These are phyloP conservation scores for Gloeopeniophorella convolvens DNA, from an alignment of 768 basidiomycete genomes.

Conservation along the genomic window DNA sequence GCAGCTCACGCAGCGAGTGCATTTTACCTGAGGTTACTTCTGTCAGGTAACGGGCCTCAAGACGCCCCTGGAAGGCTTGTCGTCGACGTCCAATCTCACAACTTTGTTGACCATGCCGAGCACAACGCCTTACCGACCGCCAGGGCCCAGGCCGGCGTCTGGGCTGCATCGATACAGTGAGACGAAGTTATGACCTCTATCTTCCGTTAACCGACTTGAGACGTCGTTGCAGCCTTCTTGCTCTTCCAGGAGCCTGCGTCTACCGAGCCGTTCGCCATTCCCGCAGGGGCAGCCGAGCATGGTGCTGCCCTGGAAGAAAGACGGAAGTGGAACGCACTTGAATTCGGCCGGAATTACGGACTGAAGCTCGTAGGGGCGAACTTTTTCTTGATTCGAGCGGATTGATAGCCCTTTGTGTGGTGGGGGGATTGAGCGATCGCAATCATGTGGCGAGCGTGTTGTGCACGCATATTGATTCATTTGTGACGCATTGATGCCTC, in stretches of 20 bases:
- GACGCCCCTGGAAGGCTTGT: constrained; percentile 27
- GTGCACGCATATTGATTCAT: neutral
- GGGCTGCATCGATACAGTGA: constrained; percentile 55
- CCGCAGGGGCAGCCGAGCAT: constrained; percentile 40
- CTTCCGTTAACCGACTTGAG: neutral
- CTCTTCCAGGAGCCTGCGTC: constrained; percentile 51
- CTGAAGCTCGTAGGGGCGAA: constrained; percentile 55
- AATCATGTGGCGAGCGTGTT: neutral
- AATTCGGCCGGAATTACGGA: constrained; percentile 44
- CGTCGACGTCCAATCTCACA: constrained; percentile 29
- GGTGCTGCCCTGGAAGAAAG: constrained; percentile 39
- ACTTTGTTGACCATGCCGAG: constrained; percentile 41
- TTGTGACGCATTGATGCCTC: too few species aligned
- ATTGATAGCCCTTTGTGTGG: too few species aligned
- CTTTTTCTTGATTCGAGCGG: constrained; percentile 35
- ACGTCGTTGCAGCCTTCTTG: constrained; percentile 38
- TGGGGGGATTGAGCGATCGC: neutral
- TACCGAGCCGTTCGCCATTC: constrained; percentile 34
- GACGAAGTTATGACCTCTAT: too few species aligned
- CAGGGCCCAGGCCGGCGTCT: constrained; percentile 47
- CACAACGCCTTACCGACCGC: constrained; percentile 50
- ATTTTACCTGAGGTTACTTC: constrained; percentile 26
- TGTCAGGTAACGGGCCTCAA: constrained; percentile 39
- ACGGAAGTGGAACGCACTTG: constrained; percentile 47
- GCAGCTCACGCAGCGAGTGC: neutral